phyloP scores from a whole-genome alignment of 2,329 filamentous ascomycete species.

The Fusarium sp. region DNA sequence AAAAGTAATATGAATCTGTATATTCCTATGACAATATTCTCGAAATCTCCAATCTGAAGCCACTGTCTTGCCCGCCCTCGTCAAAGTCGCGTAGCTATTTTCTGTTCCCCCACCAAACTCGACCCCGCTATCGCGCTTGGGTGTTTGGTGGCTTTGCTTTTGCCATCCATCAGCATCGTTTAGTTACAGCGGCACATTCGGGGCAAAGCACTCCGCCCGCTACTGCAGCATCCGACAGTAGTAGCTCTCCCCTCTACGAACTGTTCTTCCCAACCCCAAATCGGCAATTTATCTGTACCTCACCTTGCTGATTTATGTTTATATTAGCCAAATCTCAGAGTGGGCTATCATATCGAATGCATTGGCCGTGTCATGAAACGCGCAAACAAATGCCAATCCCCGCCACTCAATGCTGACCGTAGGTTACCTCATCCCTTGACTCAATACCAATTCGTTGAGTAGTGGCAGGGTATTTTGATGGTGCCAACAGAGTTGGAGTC shows the following conservation, averaged over 20 bases:
- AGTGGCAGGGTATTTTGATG: constrained; percentile 27
- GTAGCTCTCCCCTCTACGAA: constrained; percentile 37
- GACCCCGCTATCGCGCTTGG: constrained; percentile 32
- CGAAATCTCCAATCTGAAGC: not conserved
- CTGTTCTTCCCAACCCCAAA: constrained; percentile 22
- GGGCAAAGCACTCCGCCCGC: constrained; percentile 43
- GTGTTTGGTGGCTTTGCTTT: constrained; percentile 29
- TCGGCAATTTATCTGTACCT: constrained; percentile 13
- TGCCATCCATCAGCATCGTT: constrained; percentile 6
- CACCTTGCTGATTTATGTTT: not conserved
- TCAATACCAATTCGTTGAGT: constrained; percentile 27
- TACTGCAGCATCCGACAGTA: constrained; percentile 43
- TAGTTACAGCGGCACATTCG: constrained; percentile 34
- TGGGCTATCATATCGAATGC: constrained; percentile 2
- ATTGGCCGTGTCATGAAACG: not conserved
- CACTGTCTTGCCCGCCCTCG: constrained; percentile 23
- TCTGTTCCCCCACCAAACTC: constrained; percentile 34
- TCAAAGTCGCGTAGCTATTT: constrained; percentile 30
- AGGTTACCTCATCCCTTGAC: constrained; percentile 3
- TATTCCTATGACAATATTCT: not conserved
- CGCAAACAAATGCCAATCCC: constrained; percentile 8
- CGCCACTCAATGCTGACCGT: constrained; percentile 16
- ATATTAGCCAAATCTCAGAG: constrained; percentile 24
- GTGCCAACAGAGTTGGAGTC: constrained; percentile 30
- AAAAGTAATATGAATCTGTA: not conserved